Conservation (phyloP, 805 yeast species). For the Candida xyloterini region DNA sequence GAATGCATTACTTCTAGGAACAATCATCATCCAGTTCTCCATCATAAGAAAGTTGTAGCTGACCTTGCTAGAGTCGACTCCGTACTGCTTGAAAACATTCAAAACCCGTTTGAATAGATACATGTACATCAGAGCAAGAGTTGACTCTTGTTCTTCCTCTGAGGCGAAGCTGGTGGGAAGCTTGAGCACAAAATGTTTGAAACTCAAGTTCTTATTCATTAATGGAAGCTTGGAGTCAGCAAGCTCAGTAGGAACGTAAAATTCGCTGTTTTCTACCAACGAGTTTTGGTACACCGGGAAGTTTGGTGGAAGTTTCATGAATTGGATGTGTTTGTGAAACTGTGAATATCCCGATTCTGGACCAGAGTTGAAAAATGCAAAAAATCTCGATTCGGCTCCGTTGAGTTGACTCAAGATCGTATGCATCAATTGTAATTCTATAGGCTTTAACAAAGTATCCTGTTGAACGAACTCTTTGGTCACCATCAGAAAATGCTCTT, state of each 20-base stretch:
- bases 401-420: constrained; percentile 51
- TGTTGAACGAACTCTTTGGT: constrained; percentile 76
- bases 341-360: constrained; percentile 91
- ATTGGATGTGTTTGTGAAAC: constrained; percentile 89
- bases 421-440: constrained; percentile 63
- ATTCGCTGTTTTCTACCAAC: constrained; percentile 41
- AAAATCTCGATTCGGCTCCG: constrained; percentile 46
- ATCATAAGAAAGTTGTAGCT: constrained; percentile 85
- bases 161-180: constrained; percentile 35
- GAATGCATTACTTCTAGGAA: constrained; percentile 69
- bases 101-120: constrained; percentile 69
- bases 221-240: constrained; percentile 51
- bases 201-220: constrained; percentile 58
- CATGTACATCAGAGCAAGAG: constrained; percentile 65
- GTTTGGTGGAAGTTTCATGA: constrained; percentile 64
- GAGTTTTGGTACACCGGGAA: constrained; percentile 58
- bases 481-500: constrained; percentile 74
- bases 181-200: constrained; percentile 80
- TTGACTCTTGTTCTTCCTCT: constrained; percentile 47
- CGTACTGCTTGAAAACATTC: constrained; percentile 58
- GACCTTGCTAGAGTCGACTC: constrained; percentile 37
- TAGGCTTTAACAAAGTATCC: constrained; percentile 62
- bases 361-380: constrained; percentile 90
- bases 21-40: constrained; percentile 75
- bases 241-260: constrained; percentile 51